Base-by-base conservation (phyloP, 2,329 filamentous ascomycete species). In the Phyllosticta citribraziliensis region DNA sequence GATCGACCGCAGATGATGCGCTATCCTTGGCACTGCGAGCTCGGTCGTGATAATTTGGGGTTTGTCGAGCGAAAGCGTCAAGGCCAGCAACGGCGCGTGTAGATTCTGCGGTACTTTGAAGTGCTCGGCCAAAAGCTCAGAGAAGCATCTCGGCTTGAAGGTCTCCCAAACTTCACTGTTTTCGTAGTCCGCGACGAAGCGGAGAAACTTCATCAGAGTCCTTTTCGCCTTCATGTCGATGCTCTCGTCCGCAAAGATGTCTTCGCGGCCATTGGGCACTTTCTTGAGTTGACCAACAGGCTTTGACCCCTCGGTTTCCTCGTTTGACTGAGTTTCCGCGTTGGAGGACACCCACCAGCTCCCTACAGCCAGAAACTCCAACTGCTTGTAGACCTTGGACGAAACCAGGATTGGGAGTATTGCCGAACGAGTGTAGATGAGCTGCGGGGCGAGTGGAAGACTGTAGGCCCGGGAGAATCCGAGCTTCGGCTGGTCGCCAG, bases 321-420 rank as follows among this genome's bases (percentile, higher is more conserved):
- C 52, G 10, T 52, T 10, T 63, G 56, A 33, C 10, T 5, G 52
- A 19, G 55, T 20, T 33, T 67, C 64, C 5, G 57, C 47, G 20
- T 50, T 51, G 5, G 81, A 78, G 70, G 86, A 87, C 60, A 97
- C 84, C 82, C 88, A 97, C 84, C 93, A 97, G 61, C 89, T 93
- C 25, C 93, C 93, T 25, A 97, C 89, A 27, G 93, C 91, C 64
- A 94, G 84, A 67, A 97, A 97, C 71, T 97, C 93, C 55, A 99
- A 82, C 75, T 97, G 92, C 22, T 87, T 84, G 70, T 93, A 93
- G 12, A 91, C 88, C 67, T 87, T 88, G 6, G 93, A 96, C 2
- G 91, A 91, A n/a, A 97, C 89, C 17, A 97, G 83, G 68, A 86
- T 83, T 9, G 85, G 83, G 5, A 97, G 79, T 35, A 97, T 81